Percentiles rank a stretch among this genome's conserved stretches.
Evolutionary conservation across 257 asterid species (phyloP).

Genomic region (Salvia miltiorrhiza): DNA sequence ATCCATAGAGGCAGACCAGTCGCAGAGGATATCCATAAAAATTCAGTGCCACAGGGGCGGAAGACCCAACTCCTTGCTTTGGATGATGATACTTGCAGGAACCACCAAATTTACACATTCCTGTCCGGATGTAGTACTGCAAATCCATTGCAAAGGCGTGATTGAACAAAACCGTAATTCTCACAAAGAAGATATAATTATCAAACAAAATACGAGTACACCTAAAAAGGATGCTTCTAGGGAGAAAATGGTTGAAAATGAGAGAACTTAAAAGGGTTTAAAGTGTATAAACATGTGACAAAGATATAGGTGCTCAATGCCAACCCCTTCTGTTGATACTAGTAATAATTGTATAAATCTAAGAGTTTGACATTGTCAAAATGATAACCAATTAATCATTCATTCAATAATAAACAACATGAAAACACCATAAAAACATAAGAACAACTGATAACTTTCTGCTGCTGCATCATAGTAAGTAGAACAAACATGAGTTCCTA

Average conservation of each 20-base stretch:
- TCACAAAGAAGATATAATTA: not conserved
- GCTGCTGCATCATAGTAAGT: not conserved
- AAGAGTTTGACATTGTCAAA: constrained; percentile 2
- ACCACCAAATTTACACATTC: constrained; percentile 86
- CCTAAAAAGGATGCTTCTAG: not conserved
- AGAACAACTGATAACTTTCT: not conserved
- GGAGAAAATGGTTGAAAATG: not conserved
- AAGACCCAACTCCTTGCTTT: constrained; percentile 71
- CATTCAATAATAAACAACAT: not conserved
- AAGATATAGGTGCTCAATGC: not conserved
- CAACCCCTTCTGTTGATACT: not conserved
- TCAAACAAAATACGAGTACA: constrained; percentile 7
- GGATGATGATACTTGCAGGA: constrained; percentile 99
- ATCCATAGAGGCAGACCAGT: constrained; percentile 49
- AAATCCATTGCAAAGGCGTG: constrained; percentile 31
- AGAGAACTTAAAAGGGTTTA: not conserved
- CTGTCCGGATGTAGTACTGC: constrained; percentile 90
- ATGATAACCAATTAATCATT: not conserved
- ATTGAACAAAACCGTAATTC: constrained; percentile 1
- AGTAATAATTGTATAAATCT: not conserved
- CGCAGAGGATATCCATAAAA: constrained; percentile 82
- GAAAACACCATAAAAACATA: not conserved
- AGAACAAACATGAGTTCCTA: not conserved
- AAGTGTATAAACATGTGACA: constrained; percentile 3
- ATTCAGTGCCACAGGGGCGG: constrained; percentile 54